Evolutionary conservation across 192 early-diverging fungal genomes (phyloP).

Genomic region (Rhizophagus clarus): DNA sequence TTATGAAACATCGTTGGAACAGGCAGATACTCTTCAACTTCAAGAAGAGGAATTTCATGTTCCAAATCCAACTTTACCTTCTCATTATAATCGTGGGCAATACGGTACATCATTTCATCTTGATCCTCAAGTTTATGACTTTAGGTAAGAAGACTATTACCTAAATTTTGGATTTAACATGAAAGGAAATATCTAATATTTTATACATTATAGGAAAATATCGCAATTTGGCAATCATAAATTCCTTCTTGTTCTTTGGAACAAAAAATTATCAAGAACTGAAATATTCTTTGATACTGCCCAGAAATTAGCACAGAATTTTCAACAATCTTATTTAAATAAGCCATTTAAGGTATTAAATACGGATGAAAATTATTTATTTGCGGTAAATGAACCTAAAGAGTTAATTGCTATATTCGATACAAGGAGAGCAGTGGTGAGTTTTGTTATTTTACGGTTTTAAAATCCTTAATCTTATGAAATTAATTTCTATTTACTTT

Average conservation of each 20-base stretch:
- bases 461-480: neutral
- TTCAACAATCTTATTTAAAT: neutral
- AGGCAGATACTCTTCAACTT: neutral
- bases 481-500: neutral
- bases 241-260: slow-evolving; percentile 1
- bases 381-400: slow-evolving; percentile 15
- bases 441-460: neutral
- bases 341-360: neutral
- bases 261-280: neutral
- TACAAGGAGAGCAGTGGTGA: neutral
- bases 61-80: neutral
- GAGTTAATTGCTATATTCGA: neutral
- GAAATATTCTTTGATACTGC: slow-evolving; percentile 12
- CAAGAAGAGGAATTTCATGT: neutral
- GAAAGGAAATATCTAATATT: neutral
- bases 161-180: neutral
- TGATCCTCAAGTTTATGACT: slow-evolving; percentile 4
- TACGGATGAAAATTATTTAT: neutral
- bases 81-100: neutral
- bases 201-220: slow-evolving; percentile 8
- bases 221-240: slow-evolving; percentile 13
- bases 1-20: slow-evolving; percentile 13
- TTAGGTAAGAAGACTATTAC: neutral
- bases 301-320: neutral
- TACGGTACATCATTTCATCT: neutral